Percentiles rank a stretch among this genome's conserved stretches.
phyloP scores from a whole-genome alignment of 805 yeast species.

The Metschnikowia amazonensis region DNA sequence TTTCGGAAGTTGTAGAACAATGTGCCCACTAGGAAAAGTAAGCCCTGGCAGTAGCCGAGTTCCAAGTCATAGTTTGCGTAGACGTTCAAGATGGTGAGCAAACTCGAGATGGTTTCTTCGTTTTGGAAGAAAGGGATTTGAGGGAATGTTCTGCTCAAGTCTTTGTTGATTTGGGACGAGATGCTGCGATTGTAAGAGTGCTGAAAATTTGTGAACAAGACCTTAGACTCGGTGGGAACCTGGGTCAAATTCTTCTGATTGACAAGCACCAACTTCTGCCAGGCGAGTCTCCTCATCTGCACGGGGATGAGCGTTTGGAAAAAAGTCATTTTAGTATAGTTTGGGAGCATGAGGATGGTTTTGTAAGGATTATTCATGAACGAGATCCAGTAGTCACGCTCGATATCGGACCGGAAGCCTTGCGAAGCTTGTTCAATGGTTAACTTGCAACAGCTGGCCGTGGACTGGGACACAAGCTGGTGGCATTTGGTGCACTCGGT shows the following conservation, averaged over 20 bases:
- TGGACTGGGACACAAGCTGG: slow-evolving; percentile 3
- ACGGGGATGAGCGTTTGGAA: slow-evolving; percentile 44
- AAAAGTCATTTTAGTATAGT: slow-evolving; percentile 43
- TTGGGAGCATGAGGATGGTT: slow-evolving; percentile 45
- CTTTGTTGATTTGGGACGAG: slow-evolving; percentile 49
- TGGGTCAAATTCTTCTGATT: slow-evolving; percentile 22
- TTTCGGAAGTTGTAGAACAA: slow-evolving; percentile 39
- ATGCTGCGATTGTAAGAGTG: slow-evolving; percentile 39
- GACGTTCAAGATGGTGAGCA: slow-evolving; percentile 56
- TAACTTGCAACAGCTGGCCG: slow-evolving; percentile 10
- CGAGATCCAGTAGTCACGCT: slow-evolving; percentile 42
- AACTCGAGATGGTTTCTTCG: slow-evolving; percentile 39
- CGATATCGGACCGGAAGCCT: slow-evolving; percentile 19
- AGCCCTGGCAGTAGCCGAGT: slow-evolving; percentile 67
- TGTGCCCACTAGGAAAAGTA: slow-evolving; percentile 60
- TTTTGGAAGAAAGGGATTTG: slow-evolving; percentile 45
- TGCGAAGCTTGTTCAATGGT: slow-evolving; percentile 5
- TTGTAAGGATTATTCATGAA: slow-evolving; percentile 42
- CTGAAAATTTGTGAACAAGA: slow-evolving; percentile 38
- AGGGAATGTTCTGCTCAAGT: slow-evolving; percentile 60
- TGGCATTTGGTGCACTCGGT: slow-evolving; percentile 14
- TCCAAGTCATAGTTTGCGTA: slow-evolving; percentile 61
- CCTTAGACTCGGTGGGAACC: slow-evolving; percentile 33
- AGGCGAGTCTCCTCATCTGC: slow-evolving; percentile 40
- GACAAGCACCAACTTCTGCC: slow-evolving; percentile 40